Evolutionary conservation across 352 stramenopile species (phyloP).

Genomic region (Pythium scleroteichum): DNA sequence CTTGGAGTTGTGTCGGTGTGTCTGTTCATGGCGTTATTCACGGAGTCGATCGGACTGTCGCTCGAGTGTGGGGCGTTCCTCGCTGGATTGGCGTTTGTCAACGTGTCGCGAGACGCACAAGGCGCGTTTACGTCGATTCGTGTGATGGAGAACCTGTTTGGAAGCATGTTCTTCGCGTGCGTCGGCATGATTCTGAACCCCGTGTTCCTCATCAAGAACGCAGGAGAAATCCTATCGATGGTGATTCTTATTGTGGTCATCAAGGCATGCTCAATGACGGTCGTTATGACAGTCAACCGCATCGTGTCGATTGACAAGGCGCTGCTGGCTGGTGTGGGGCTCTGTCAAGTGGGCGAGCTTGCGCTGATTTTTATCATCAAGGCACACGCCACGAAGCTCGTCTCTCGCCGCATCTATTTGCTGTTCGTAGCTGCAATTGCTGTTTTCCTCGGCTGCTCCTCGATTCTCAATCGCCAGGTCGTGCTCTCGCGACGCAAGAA

Average conservation of each 20-base stretch:
- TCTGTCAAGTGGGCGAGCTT: slow-evolving; percentile 85
- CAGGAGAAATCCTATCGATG: slow-evolving; percentile 80
- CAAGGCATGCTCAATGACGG: slow-evolving; percentile 74
- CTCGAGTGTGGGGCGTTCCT: slow-evolving; percentile 85
- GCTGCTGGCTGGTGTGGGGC: slow-evolving; percentile 65
- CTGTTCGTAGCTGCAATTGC: slow-evolving; percentile 80
- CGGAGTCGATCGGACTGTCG: slow-evolving; percentile 78
- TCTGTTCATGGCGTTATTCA: slow-evolving; percentile 84
- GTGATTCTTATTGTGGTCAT: slow-evolving; percentile 75
- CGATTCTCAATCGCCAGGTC: slow-evolving; percentile 72
- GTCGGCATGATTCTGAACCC: slow-evolving; percentile 88
- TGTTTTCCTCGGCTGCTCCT: slow-evolving; percentile 82
- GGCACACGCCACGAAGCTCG: slow-evolving; percentile 77
- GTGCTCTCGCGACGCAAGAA: slow-evolving; percentile 62
- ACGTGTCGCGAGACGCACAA: slow-evolving; percentile 62
- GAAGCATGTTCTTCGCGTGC: slow-evolving; percentile 88
- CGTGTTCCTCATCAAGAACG: slow-evolving; percentile 78
- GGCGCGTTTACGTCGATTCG: slow-evolving; percentile 80
- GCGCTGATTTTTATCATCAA: slow-evolving; percentile 92
- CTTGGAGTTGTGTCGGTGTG: slow-evolving; percentile 85
- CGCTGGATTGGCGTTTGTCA: slow-evolving; percentile 78
- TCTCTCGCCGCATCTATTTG: slow-evolving; percentile 80
- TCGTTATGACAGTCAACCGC: slow-evolving; percentile 78
- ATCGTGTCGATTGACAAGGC: slow-evolving; percentile 71
- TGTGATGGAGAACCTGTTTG: slow-evolving; percentile 88